These are phyloP conservation scores for Lyophyllum shimeji DNA, from an alignment of 768 basidiomycete species.

Conservation along the genomic window DNA sequence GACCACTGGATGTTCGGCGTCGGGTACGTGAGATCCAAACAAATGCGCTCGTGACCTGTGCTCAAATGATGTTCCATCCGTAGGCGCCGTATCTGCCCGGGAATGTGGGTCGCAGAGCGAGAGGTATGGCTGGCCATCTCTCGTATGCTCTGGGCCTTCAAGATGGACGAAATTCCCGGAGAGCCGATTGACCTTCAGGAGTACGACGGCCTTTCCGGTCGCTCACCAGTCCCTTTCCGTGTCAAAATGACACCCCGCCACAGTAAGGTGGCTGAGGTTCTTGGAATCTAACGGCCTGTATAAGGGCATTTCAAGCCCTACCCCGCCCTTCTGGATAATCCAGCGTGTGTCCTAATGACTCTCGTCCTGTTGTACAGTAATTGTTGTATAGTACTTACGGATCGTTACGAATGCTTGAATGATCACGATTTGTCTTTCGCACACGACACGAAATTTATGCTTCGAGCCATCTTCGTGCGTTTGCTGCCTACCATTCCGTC, in stretches of 20 bases:
- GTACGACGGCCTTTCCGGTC: conserved; percentile 46
- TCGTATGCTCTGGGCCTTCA: conserved; percentile 48
- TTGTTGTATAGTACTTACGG: neutral
- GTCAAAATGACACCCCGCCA: conserved; percentile 31
- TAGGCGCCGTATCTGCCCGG: conserved; percentile 42
- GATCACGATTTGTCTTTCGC: neutral
- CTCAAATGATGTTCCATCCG: neutral
- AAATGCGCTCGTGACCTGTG: too few relatives aligned
- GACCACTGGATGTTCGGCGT: conserved; percentile 54
- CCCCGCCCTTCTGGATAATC: neutral
- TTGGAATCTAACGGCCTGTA: conserved; percentile 10
- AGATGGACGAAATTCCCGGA: conserved; percentile 36
- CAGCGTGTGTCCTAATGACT: neutral
- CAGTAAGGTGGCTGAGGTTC: conserved; percentile 25
- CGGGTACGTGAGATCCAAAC: conserved; percentile 33
- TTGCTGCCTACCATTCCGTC: too few relatives aligned
- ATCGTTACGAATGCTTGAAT: neutral
- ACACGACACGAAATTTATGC: neutral
- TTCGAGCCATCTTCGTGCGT: too few relatives aligned
- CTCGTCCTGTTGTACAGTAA: neutral
- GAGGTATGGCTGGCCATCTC: conserved; percentile 46
- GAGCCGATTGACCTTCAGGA: conserved; percentile 46
- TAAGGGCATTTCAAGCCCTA: neutral
- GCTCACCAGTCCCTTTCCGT: conserved; percentile 43
- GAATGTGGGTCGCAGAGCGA: conserved; percentile 43